Conservation (phyloP, 2,329 filamentous ascomycete species). For the Plectosphaerella plurivora region DNA sequence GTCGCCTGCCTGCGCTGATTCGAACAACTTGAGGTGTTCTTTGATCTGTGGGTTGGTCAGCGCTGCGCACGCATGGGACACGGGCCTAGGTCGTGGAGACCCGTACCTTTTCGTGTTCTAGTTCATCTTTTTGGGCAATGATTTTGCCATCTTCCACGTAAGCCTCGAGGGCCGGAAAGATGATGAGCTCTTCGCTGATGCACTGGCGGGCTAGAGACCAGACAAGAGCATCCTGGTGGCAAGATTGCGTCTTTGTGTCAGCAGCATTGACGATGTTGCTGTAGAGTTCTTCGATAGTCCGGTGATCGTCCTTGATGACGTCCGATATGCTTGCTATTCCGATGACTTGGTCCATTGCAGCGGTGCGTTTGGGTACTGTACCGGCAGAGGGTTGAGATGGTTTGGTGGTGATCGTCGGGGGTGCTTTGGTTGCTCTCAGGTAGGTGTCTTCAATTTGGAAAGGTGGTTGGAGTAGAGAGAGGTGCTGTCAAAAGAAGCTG, state of each 20-base stretch:
- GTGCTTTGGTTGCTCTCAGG: too few species aligned
- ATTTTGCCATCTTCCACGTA: constrained; percentile 36
- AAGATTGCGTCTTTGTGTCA: constrained; percentile 29
- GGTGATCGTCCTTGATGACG: constrained; percentile 31
- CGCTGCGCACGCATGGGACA: not conserved
- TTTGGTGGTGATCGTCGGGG: too few species aligned
- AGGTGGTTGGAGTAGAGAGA: too few species aligned
- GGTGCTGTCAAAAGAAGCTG: too few species aligned
- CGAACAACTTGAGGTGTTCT: constrained; percentile 42
- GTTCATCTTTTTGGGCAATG: constrained; percentile 41
- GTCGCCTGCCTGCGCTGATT: constrained; percentile 34
- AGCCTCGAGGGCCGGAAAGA: constrained; percentile 50
- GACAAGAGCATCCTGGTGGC: constrained; percentile 39
- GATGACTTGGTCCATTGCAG: not conserved
- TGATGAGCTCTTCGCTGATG: constrained; percentile 41
- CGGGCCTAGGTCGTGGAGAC: not conserved
- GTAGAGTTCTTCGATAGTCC: constrained; percentile 30
- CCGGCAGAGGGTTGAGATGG: too few species aligned
- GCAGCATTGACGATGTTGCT: constrained; percentile 30
- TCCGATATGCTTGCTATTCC: constrained; percentile 20
- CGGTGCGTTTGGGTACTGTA: too few species aligned
- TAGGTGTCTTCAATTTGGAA: too few species aligned
- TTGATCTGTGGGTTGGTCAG: constrained; percentile 38
- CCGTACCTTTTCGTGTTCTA: constrained; percentile 40
- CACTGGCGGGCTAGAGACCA: constrained; percentile 45